Conservation (phyloP, 2,329 filamentous ascomycete species). For the Aspergillus amoenus region DNA sequence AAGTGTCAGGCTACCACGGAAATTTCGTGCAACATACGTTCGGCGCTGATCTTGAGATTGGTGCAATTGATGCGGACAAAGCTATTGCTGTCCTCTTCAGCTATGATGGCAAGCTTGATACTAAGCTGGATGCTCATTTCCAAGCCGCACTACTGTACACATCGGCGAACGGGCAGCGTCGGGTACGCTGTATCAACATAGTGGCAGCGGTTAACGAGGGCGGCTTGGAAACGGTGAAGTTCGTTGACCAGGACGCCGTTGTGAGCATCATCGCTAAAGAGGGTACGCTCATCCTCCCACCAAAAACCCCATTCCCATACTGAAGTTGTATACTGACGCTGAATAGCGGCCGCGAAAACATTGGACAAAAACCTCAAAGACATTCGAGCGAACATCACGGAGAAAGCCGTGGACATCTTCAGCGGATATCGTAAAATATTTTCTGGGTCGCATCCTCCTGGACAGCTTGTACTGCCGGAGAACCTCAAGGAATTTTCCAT, state of each 20-base stretch:
- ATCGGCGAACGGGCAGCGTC: slow-evolving; percentile 80
- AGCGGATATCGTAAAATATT: slow-evolving; percentile 92
- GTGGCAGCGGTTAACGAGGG: slow-evolving; percentile 89
- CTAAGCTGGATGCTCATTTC: slow-evolving; percentile 96
- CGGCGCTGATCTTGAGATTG: slow-evolving; percentile 91
- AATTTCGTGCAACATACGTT: slow-evolving; percentile 97
- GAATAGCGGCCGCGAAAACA: slow-evolving; percentile 74
- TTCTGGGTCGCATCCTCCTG: slow-evolving; percentile 79
- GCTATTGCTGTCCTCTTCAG: slow-evolving; percentile 87
- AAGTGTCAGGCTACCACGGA: slow-evolving; percentile 90
- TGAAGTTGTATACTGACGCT: slow-evolving; percentile 22
- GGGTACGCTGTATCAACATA: slow-evolving; percentile 89
- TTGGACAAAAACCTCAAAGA: slow-evolving; percentile 77
- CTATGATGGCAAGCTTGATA: slow-evolving; percentile 96
- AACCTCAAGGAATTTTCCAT: slow-evolving; percentile 95
- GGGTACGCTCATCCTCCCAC: slow-evolving; percentile 34
- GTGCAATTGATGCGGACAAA: slow-evolving; percentile 89
- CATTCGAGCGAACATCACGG: slow-evolving; percentile 76
- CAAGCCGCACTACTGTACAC: slow-evolving; percentile 94
- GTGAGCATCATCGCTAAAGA: slow-evolving; percentile 88
- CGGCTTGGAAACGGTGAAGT: slow-evolving; percentile 81
- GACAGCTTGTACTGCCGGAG: slow-evolving; percentile 92
- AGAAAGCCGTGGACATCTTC: slow-evolving; percentile 90
- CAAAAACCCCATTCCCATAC: background rate
- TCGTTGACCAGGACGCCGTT: slow-evolving; percentile 93